phyloP scores from a whole-genome alignment of 176 grass and related monocot genomes.

The Alopecurus myosuroides region DNA sequence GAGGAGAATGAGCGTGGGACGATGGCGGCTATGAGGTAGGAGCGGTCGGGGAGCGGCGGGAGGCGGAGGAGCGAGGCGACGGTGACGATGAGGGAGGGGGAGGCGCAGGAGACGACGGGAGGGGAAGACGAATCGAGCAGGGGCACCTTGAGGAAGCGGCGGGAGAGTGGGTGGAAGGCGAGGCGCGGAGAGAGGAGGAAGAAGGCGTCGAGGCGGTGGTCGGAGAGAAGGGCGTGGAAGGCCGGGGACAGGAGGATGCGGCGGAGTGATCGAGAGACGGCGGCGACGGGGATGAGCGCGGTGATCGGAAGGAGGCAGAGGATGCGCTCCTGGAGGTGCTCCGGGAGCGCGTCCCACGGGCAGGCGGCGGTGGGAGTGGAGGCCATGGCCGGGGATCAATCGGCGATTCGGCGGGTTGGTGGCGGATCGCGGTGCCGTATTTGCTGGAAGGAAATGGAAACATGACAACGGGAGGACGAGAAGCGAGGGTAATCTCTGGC shows the following conservation, averaged over 20 bases:
- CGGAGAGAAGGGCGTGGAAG: conserved; percentile 37
- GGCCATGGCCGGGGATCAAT: conserved; percentile 9
- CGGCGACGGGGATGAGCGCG: conserved; percentile 19
- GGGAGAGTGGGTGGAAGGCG: conserved; percentile 29
- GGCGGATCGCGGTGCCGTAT: not conserved
- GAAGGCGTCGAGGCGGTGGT: conserved; percentile 34
- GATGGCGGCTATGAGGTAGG: conserved; percentile 39
- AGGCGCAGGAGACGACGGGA: conserved; percentile 23
- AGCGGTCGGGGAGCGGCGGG: not conserved
- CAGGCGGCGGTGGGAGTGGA: not conserved
- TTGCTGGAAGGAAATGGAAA: not conserved
- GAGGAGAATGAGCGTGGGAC: not conserved
- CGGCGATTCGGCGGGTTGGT: not conserved
- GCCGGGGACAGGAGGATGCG: conserved; percentile 25
- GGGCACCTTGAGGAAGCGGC: not conserved
- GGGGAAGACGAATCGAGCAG: not conserved
- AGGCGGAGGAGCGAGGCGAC: not conserved
- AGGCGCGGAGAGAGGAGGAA: conserved; percentile 7
- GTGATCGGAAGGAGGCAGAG: conserved; percentile 39
- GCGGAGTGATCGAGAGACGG: conserved; percentile 30
- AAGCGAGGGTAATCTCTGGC: no score
- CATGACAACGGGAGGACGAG: not conserved
- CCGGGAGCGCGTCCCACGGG: conserved; percentile 39
- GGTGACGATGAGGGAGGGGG: not conserved
- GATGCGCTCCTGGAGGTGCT: conserved; percentile 35